Evolutionary conservation across 2,329 filamentous ascomycete genomes (phyloP).

Genomic region (Leptographium procerum): DNA sequence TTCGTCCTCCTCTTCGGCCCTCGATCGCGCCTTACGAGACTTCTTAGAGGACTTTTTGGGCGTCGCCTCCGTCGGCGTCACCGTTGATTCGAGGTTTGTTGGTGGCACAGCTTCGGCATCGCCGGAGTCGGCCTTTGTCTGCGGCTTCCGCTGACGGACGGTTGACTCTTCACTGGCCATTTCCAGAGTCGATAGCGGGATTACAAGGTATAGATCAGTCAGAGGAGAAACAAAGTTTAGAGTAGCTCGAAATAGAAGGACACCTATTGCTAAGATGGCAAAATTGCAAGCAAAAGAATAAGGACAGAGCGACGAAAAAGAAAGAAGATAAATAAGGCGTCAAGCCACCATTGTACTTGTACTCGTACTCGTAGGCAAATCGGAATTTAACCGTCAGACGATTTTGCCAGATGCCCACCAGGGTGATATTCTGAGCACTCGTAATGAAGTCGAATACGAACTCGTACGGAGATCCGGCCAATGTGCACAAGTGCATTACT

Average conservation of each 20-base stretch:
- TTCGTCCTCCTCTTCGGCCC: conserved; percentile 51
- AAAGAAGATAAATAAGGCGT: not conserved
- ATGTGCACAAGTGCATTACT: not conserved
- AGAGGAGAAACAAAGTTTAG: not conserved
- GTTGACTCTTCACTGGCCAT: not conserved
- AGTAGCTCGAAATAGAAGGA: not conserved
- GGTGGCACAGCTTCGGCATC: not conserved
- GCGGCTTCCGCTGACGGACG: conserved; percentile 4
- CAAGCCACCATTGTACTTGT: not conserved
- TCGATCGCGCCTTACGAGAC: conserved; percentile 11
- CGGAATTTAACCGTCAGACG: not conserved
- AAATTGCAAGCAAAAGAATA: not conserved
- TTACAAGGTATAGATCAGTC: not conserved
- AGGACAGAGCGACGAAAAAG: not conserved
- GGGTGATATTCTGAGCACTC: too few relatives aligned
- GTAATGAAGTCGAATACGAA: too few relatives aligned
- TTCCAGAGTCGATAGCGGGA: not conserved
- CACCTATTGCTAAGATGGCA: not conserved
- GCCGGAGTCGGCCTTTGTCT: not conserved
- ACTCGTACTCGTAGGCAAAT: not conserved
- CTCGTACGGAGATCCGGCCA: not conserved
- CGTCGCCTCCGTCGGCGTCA: conserved; percentile 4
- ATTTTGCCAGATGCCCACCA: not conserved
- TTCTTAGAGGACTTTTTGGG: conserved; percentile 16
- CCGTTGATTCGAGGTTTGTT: not conserved